These are phyloP conservation scores for Gossypium aridum DNA, from an alignment of 441 rosid genomes.

Conservation along the genomic window DNA sequence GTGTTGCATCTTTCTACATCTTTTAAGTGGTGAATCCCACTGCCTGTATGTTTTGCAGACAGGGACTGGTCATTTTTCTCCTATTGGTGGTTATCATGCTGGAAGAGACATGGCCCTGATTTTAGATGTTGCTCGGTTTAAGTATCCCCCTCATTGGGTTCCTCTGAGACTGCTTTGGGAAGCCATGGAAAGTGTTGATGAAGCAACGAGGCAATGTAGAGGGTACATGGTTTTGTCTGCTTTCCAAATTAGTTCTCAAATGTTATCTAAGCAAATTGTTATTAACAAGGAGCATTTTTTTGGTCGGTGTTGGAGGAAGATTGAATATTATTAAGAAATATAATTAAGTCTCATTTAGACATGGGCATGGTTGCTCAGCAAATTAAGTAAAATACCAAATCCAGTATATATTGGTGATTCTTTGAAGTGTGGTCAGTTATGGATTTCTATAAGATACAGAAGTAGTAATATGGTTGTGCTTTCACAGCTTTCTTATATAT, in stretches of 20 bases:
- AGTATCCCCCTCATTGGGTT: slow-evolving; percentile 82
- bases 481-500: not conserved
- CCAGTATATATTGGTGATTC: not conserved
- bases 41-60: slow-evolving; percentile 34
- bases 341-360: not conserved
- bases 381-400: not conserved
- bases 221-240: slow-evolving; percentile 34
- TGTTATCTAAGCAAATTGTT: not conserved
- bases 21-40: slow-evolving; percentile 6
- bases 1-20: not conserved
- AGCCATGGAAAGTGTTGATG: slow-evolving; percentile 55
- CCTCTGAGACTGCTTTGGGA: slow-evolving; percentile 70
- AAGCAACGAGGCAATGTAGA: slow-evolving; percentile 47
- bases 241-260: not conserved
- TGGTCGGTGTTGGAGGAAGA: not conserved
- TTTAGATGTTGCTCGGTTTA: slow-evolving; percentile 72
- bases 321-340: not conserved
- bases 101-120: slow-evolving; percentile 64
- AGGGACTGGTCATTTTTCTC: slow-evolving; percentile 69
- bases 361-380: not conserved
- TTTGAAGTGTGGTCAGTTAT: not conserved
- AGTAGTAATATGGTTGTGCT: not conserved
- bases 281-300: not conserved
- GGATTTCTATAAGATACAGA: not conserved
- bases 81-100: slow-evolving; percentile 69